Percentiles rank a stretch among this genome's conserved stretches.
phyloP scores from a whole-genome alignment of 2,329 filamentous ascomycete genomes.

The Teratosphaeria zuluensis region DNA sequence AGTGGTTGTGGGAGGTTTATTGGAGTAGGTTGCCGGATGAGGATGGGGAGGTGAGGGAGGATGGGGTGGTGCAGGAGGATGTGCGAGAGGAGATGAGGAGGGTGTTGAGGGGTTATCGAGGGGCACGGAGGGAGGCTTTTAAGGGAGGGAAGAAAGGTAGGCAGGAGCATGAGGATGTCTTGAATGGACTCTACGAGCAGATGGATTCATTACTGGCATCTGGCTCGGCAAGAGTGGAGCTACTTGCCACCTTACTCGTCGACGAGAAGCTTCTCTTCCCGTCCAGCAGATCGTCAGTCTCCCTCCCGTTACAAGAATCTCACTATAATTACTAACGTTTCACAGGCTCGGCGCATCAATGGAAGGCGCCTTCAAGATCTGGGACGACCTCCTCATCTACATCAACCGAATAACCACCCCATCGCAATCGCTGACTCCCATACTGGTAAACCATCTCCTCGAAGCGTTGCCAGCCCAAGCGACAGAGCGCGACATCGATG shows the following conservation, averaged over 20 bases:
- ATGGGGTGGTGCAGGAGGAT: slow-evolving; percentile 14
- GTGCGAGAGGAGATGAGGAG: slow-evolving; percentile 21
- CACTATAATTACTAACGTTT: background rate
- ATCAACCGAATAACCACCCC: slow-evolving; percentile 15
- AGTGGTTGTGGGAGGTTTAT: slow-evolving; percentile 85
- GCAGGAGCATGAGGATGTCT: slow-evolving; percentile 4
- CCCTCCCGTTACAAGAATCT: background rate
- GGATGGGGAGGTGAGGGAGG: slow-evolving; percentile 5
- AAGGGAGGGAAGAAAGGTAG: slow-evolving; percentile 21
- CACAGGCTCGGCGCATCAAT: slow-evolving; percentile 26
- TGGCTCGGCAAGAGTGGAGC: slow-evolving; percentile 1
- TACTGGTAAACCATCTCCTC: slow-evolving; percentile 32
- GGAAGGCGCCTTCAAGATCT: slow-evolving; percentile 36
- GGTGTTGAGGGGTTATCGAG: slow-evolving; percentile 17
- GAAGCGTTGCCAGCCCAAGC: slow-evolving; percentile 15
- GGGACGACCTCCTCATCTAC: slow-evolving; percentile 30
- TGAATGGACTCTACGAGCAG: slow-evolving; percentile 2
- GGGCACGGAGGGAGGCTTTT: slow-evolving; percentile 18
- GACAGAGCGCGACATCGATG: slow-evolving; percentile 8
- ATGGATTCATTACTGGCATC: background rate
- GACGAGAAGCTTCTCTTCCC: slow-evolving; percentile 29
- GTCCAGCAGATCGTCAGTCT: slow-evolving; percentile 22
- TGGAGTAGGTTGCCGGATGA: slow-evolving; percentile 53
- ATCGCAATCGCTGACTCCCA: slow-evolving; percentile 26
- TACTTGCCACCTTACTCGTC: slow-evolving; percentile 22